Evolutionary conservation across 2,329 filamentous ascomycete genomes (phyloP).

Genomic region (Monosporascus ibericus): DNA sequence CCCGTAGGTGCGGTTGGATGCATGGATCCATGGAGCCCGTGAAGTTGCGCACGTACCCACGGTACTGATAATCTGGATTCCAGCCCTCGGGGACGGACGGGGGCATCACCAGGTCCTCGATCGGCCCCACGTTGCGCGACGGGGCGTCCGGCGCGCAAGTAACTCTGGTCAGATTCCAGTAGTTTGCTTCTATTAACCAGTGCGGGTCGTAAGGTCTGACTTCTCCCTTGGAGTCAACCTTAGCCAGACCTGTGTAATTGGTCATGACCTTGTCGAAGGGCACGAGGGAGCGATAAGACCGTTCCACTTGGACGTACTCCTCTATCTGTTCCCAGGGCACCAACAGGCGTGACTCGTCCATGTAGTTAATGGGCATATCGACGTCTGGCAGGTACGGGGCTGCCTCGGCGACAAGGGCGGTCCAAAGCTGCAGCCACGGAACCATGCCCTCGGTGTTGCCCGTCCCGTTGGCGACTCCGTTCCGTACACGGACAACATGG

Average conservation of each 20-base stretch:
- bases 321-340: conserved; percentile 47
- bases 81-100: conserved; percentile 17
- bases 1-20: conserved; percentile 41
- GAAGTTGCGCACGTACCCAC: conserved; percentile 50
- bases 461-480: conserved; percentile 32
- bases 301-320: conserved; percentile 34
- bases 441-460: conserved; percentile 36
- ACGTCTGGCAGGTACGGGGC: conserved; percentile 45
- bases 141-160: conserved; percentile 44
- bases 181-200: conserved; percentile 32
- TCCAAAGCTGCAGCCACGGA: conserved; percentile 43
- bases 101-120: conserved; percentile 26
- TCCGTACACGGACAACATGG: conserved; percentile 42
- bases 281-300: conserved; percentile 28
- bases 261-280: conserved; percentile 33
- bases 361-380: conserved; percentile 47
- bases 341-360: conserved; percentile 47
- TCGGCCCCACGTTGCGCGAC: conserved; percentile 30
- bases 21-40: conserved; percentile 49
- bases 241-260: conserved; percentile 24
- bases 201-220: conserved; percentile 24
- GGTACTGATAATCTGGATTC: conserved; percentile 23
- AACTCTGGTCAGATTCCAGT: conserved; percentile 43
- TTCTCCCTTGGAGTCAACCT: conserved; percentile 11
- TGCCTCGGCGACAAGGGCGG: conserved; percentile 43